These are phyloP conservation scores for Trichoderma sp. DNA, from an alignment of 2,329 filamentous ascomycete genomes.

Conservation along the genomic window DNA sequence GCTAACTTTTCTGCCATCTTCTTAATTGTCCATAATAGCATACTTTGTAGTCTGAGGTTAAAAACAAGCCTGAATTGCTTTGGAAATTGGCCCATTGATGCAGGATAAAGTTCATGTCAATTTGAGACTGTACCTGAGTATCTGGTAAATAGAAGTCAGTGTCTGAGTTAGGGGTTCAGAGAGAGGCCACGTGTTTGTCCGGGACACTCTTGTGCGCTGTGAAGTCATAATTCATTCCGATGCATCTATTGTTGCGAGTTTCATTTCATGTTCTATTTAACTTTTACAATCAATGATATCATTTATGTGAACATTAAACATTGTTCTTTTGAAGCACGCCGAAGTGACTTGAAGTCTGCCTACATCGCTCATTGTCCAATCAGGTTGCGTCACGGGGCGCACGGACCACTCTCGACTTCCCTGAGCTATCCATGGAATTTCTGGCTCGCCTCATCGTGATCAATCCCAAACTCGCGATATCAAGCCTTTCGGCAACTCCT, in stretches of 20 bases:
- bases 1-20: background rate
- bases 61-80: background rate
- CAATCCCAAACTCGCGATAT: constrained; percentile 3
- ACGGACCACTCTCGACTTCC: constrained; percentile 3
- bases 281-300: background rate
- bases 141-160: background rate
- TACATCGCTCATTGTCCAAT: background rate
- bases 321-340: background rate
- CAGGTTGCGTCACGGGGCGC: constrained; percentile 2
- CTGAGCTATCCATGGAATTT: constrained; percentile 14
- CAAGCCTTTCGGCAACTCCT: background rate
- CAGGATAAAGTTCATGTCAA: background rate
- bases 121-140: background rate
- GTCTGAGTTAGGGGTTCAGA: background rate
- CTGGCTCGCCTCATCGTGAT: constrained; percentile 7
- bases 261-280: background rate
- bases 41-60: background rate
- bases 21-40: background rate
- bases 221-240: background rate
- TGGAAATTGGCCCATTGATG: background rate
- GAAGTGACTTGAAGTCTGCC: background rate
- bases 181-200: background rate
- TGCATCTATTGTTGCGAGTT: background rate
- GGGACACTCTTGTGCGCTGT: background rate
- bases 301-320: background rate